Base-by-base conservation (phyloP, 1,284 basidiomycete species). In the Tilletia indica region DNA sequence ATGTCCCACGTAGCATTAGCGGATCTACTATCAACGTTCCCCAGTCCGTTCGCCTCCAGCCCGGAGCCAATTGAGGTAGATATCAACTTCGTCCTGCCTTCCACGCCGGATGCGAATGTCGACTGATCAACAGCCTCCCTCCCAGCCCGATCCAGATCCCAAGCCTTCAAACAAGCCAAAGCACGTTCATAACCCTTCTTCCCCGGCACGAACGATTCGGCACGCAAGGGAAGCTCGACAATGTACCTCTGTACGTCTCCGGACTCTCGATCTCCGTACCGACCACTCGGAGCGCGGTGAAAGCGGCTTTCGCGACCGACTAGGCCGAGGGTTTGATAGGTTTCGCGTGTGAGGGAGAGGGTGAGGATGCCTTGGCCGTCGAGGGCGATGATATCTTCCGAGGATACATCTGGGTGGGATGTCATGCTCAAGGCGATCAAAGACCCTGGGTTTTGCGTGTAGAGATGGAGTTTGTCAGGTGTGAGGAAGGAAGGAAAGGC, bases 311-410 rank as follows among this genome's bases (percentile, higher is more conserved):
- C 76, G 16, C 81, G 72, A 12, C 82, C 82, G 3, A 77, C 76
- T 9, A 83, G 74, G 14, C 82, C 82, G 2, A 83, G 76, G 3
- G 77, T 77, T 64, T 82, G 81, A 66, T 83, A 83, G 14, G 82
- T 83, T n/a, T 82, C 80, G 56, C 80, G 80, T 67, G 72, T 75
- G 0, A 83, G 74, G 2, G 80, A 81, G 2, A 83, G 78, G 19
- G 80, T 73, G 3, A 83, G 76, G n/a, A 76, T 78, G 25, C 79
- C 79, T 67, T 80, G 77, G 0, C 81, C 81, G 61, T 82, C 79
- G 12, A 83, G 67, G 70, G 81, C 82, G 12, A 77, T 71, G 19
- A 75, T 72, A 64, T 83, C 82, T 45, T 45, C 42, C 9, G 42
- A 45, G 1, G 42, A 45, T 45, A 8, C 42, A 11, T 82, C 74